A percentile compares a stretch with the other conserved stretches of the same genome.
These are phyloP conservation scores for Simplicillium sp. DNA, from an alignment of 2,329 filamentous ascomycete species.

Conservation along the genomic window DNA sequence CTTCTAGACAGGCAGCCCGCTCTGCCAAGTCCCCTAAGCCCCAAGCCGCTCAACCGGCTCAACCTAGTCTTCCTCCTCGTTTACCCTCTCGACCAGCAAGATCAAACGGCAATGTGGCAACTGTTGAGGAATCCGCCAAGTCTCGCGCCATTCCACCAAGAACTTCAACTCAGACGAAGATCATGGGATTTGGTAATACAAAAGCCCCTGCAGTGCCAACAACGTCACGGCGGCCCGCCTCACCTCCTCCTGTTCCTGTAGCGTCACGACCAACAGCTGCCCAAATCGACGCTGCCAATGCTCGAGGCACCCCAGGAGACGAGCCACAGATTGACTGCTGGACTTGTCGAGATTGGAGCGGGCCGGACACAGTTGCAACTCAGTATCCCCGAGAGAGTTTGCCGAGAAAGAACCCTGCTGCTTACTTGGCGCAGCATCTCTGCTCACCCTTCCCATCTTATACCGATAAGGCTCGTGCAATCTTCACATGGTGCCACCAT, in stretches of 20 bases:
- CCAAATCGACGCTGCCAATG: conserved; percentile 37
- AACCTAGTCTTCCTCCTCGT: conserved; percentile 37
- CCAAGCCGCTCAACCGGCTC: conserved; percentile 14
- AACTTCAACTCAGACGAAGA: conserved; percentile 10
- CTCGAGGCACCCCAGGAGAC: conserved; percentile 18
- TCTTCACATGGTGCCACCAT: conserved; percentile 94
- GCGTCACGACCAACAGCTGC: conserved; percentile 40
- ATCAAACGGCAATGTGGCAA: conserved; percentile 8
- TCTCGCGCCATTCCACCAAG: conserved; percentile 7
- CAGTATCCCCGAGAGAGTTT: conserved; percentile 65
- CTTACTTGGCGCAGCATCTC: conserved; percentile 67
- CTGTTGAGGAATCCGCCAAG: neutral
- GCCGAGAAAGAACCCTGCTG: conserved; percentile 54
- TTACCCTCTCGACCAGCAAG: conserved; percentile 39
- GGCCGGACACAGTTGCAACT: conserved; percentile 67
- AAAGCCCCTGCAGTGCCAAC: conserved; percentile 8
- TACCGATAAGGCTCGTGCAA: conserved; percentile 85
- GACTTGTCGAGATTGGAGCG: conserved; percentile 79
- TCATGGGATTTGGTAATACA: conserved; percentile 14
- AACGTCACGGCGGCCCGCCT: conserved; percentile 15
- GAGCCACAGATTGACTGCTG: conserved; percentile 47
- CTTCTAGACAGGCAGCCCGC: neutral
- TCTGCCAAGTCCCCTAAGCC: neutral
- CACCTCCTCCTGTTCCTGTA: conserved; percentile 42
- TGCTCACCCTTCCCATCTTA: conserved; percentile 69